Evolutionary conservation across 495 filamentous ascomycete species (phyloP), one percentile per base, ranked within the genome.

Genomic region (Aspergillus biplanus): DNA sequence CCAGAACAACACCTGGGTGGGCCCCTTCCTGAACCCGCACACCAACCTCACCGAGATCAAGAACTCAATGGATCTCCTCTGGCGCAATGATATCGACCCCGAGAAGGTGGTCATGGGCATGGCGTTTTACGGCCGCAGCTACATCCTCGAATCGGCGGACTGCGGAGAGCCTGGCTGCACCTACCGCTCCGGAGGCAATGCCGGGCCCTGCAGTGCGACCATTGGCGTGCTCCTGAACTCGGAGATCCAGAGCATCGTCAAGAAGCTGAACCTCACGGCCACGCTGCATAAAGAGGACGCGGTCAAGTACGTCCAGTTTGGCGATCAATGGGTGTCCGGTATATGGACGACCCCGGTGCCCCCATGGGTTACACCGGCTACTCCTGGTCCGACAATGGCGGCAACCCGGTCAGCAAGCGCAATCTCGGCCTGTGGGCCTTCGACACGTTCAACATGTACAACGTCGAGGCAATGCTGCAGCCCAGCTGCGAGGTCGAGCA

Each of bases 1-100:
- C 48, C 5, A 12, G 1, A 49, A 39, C 12, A 66, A 62, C 54
- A 46, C 58, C 7, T 75, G 50, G 60, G 70, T 37, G 6, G 74
- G 69, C 1, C 57, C 66, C 9, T 50, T 50, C 32, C 44, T 78
- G 5, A 37, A 67, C 18, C 47, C 65, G 5, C 76, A 81, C 49
- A 78, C 76, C 4, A 75, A 81, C 37, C 54, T 79, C 8, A 75
- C 73, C 0, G 77, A 80, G 62, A 83, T 82, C 18, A 58, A 71
- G 5, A 32, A 61, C 7, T 68, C 68, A 0, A 35, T 79, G 0
- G 65, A 77, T 9, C 73, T 76, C 2, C 58, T 83, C n/a, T 82
- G 80, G 80, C 62, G 68, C 16, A 72, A 74, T 16, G 61, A 72
- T 27, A 59, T 83, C 12, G 11, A 58, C 2, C 67, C 75, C 2